phyloP scores from a whole-genome alignment of 2,329 filamentous ascomycete species.

The Aspergillus clavatus region DNA sequence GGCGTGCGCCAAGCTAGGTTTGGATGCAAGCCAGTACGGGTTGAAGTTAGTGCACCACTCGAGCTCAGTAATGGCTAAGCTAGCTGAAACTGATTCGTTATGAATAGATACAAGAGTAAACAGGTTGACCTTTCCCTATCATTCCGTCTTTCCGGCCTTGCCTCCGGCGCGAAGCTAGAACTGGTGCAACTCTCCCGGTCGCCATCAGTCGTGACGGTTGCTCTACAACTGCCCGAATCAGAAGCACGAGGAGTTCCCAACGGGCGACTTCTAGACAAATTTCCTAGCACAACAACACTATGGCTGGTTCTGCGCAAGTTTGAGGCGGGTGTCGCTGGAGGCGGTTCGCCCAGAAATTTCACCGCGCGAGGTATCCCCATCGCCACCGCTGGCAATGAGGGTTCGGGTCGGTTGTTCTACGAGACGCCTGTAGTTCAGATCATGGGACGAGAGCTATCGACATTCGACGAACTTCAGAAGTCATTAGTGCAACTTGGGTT shows the following conservation, averaged over 20 bases:
- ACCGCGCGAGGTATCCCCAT: conserved; percentile 72
- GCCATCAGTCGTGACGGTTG: conserved; percentile 78
- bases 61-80: background rate
- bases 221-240: conserved; percentile 73
- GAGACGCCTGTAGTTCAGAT: conserved; percentile 81
- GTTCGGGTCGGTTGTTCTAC: conserved; percentile 75
- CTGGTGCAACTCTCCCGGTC: conserved; percentile 83
- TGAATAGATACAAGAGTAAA: conserved; percentile 70
- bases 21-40: conserved; percentile 67
- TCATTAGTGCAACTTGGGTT: conserved; percentile 81
- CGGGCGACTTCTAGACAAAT: conserved; percentile 73
- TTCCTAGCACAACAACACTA: conserved; percentile 79
- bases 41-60: conserved; percentile 67
- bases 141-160: conserved; percentile 76
- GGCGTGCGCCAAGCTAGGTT: conserved; percentile 76
- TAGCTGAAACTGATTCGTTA: conserved; percentile 12
- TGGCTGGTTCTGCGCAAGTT: conserved; percentile 90
- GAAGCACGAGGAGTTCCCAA: conserved; percentile 60
- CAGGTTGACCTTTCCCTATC: conserved; percentile 78
- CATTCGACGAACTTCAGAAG: conserved; percentile 80
- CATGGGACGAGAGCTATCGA: conserved; percentile 72
- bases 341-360: conserved; percentile 65
- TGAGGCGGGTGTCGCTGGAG: conserved; percentile 66
- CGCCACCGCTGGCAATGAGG: conserved; percentile 48
- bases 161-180: conserved; percentile 83